Base-by-base conservation (phyloP, 768 basidiomycete genomes). In the Megacollybia marginata region DNA sequence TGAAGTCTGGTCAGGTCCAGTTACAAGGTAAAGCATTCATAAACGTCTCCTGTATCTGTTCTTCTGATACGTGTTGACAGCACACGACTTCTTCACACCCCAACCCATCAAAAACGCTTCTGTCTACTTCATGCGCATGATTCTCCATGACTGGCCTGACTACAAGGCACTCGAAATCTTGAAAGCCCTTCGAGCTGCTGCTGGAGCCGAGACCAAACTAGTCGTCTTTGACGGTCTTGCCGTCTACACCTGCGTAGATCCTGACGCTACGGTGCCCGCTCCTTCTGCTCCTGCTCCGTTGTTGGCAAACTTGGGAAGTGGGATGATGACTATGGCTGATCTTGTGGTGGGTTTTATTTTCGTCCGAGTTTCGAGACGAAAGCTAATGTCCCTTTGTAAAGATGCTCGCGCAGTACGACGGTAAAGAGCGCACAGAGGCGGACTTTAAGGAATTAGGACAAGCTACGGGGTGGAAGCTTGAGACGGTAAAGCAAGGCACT, bases 121-220 rank as follows among this genome's bases (percentile, higher is more conserved):
- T 0, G 54, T 65, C 10, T 67, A 59, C 54, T 53, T 65, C 44
- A 11, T 64, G 8, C 57, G 62, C 19, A 18, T 40, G 10, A 56
- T 63, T 38, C 32, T 63, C 38, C 65, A 67, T 50, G 65, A 67
- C 53, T 65, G 63, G 63, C 48, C 59, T 23, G 62, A 64, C 50
- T 40, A 51, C 0, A 28, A 54, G 18, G 54, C 49, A 38, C 10
- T 40, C 18, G 47, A 49, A n/a, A 61, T 66, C 42, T 53, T 66
- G 18, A 36, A 38, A 19, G 48, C 60, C 31, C 49, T 65, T 9
- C 53, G 60, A n/a, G 55, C 33, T 12, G 61, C 60, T 2, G 62
- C 64, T 13, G 43, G 42, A 1, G 44, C 60, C 0, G 15, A 31
- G 3, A 61, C 65, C 11, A 55, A 55, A 47, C 54, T 64, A 12